Conservation (phyloP, 2,329 filamentous ascomycete genomes). For the Myriosclerotinia duriaeana region DNA sequence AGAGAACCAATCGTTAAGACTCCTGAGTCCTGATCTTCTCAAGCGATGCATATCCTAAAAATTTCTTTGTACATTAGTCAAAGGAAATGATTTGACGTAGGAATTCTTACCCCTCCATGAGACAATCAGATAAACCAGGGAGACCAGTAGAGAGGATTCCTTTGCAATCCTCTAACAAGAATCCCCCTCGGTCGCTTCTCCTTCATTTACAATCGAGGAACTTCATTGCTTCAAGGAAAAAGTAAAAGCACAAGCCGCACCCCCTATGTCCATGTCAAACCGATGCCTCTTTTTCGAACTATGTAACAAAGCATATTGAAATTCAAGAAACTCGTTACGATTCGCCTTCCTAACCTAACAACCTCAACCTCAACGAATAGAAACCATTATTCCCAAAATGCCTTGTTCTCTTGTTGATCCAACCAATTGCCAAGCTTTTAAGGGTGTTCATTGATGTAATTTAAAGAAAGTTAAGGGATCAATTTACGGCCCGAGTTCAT, state of each 20-base stretch:
- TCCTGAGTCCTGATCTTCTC: constrained; percentile 1
- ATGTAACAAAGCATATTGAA: no score
- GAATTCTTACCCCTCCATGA: no score
- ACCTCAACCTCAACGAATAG: not conserved
- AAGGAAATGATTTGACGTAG: no score
- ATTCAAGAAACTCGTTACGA: constrained; percentile 9
- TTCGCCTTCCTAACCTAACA: not conserved
- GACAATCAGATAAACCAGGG: not conserved
- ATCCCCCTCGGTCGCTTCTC: constrained; percentile 7
- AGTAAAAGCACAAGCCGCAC: not conserved
- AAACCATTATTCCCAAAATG: not conserved
- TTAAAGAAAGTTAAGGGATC: constrained; percentile 6
- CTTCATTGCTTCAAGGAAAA: not conserved
- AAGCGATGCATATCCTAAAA: not conserved
- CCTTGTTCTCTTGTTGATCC: constrained; percentile 9
- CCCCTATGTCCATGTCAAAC: not conserved
- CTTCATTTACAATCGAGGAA: constrained; percentile 5
- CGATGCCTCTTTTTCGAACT: not conserved
- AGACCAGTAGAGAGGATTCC: not conserved
- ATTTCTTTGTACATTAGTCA: not conserved
- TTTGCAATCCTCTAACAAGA: not conserved
- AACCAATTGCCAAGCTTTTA: constrained; percentile 11
- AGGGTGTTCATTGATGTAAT: constrained; percentile 6
- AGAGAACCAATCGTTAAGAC: constrained; percentile 11
- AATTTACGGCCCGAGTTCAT: constrained; percentile 17